Conservation (phyloP, 2,329 filamentous ascomycete genomes). For the Alternaria dauci region DNA sequence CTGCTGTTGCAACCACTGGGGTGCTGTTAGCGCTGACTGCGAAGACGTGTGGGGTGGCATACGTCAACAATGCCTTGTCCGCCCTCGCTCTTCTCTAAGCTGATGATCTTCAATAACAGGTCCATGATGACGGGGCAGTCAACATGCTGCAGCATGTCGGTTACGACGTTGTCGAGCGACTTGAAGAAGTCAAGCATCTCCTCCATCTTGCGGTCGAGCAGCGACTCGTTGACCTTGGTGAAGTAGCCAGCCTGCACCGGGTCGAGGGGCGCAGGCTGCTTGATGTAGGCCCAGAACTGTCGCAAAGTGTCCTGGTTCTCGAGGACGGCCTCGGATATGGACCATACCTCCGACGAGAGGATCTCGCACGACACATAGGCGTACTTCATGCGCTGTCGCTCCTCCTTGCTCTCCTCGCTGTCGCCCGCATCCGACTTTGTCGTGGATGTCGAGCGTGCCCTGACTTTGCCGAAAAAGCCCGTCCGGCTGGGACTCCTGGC, state of each 20-base stretch:
- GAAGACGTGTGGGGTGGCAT: conserved; percentile 47
- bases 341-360: conserved; percentile 95
- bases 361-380: conserved; percentile 94
- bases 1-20: conserved; percentile 88
- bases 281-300: conserved; percentile 91
- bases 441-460: conserved; percentile 56
- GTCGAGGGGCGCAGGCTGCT: conserved; percentile 83
- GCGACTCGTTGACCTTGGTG: conserved; percentile 97
- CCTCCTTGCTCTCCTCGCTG: conserved; percentile 72
- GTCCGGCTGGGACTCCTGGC: conserved; percentile 42
- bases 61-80: conserved; percentile 94
- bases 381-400: conserved; percentile 92
- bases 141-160: conserved; percentile 88
- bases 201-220: conserved; percentile 97
- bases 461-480: conserved; percentile 58
- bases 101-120: conserved; percentile 93
- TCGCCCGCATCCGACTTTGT: conserved; percentile 54
- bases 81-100: conserved; percentile 88
- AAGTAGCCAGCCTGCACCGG: conserved; percentile 97
- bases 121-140: conserved; percentile 99
- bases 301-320: conserved; percentile 80
- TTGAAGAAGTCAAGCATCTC: conserved; percentile 95
- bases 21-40: conserved; percentile 21
- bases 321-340: conserved; percentile 90
- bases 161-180: conserved; percentile 79